Base-by-base conservation (phyloP, 495 filamentous ascomycete species). In the Oidiodendron maius region DNA sequence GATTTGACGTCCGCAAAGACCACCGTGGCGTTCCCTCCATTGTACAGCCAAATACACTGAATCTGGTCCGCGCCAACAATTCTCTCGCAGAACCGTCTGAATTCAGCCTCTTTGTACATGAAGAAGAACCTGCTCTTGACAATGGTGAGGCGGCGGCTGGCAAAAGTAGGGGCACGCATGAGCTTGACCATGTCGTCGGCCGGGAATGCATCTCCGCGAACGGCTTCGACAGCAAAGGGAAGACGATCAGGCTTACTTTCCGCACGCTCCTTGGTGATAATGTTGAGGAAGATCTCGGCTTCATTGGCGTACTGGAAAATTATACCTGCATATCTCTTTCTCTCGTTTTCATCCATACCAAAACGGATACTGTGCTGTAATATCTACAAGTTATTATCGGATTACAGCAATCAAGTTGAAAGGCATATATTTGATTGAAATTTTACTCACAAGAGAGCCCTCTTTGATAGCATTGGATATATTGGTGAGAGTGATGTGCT, bases 1-100 rank as follows among this genome's bases (percentile, higher is more conserved):
- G 40, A 42, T 4, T 22, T 25, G 11, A 59, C 56, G 44, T 56
- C 47, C 1, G 56, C 17, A 18, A 61, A 59, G 8, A 61, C 46
- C 1, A 59, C 35, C 8, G 59, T 61, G 1, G 59, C 59, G 38
- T 61, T 61, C 1, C 59, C 59, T 4, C 44, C 50, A 43, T 61
- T 61, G 26, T 59, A 61, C 15, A 59, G 22, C 39, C 44, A 57
- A 37, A 61, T 35, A 28, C 55, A 24, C 35, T 59, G 51, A 32
- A 61, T 42, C 13, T 53, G 41, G 3, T 59, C 56, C 8, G 18
- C 36, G 5, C 49, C 49, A 3, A 55, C 59, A 8, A 48, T 3
- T 18, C 47, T 55, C 20, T 43, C 36, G 18, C 50, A 56, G n/a
- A 56, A 35, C 13, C 18, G n/a, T 21, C 26, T 35, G 6, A 60